Evolutionary conservation across 2,329 filamentous ascomycete species (phyloP).

Genomic region (Coniochaeta prunicola): DNA sequence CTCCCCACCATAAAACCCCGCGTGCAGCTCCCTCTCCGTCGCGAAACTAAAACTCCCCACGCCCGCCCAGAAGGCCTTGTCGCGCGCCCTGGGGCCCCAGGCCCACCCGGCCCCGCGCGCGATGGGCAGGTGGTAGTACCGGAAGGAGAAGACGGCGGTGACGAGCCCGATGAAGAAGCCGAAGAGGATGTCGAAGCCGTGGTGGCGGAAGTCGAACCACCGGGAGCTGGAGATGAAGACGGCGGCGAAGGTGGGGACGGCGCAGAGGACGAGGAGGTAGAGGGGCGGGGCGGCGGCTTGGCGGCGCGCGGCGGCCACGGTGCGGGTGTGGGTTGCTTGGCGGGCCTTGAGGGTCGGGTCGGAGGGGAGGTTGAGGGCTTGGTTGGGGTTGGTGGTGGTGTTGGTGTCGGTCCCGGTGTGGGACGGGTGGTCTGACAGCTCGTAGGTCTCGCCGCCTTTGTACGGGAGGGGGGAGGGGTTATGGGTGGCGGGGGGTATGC

Average conservation of each 20-base stretch:
- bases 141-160: constrained; percentile 67
- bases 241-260: constrained; percentile 66
- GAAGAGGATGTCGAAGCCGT: constrained; percentile 86
- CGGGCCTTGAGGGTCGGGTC: constrained; percentile 21
- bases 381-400: constrained; percentile 12
- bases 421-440: constrained; percentile 17
- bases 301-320: constrained; percentile 50
- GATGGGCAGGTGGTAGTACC: constrained; percentile 80
- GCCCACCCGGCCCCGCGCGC: constrained; percentile 77
- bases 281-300: constrained; percentile 77
- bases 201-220: constrained; percentile 83
- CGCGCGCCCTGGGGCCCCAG: constrained; percentile 70
- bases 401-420: constrained; percentile 7
- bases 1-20: not conserved
- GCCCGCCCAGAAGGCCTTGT: constrained; percentile 73
- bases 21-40: constrained; percentile 26
- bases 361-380: constrained; percentile 18
- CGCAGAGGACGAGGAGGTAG: constrained; percentile 63
- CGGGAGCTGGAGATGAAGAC: constrained; percentile 80
- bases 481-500: constrained; percentile 36
- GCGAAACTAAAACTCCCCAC: constrained; percentile 55
- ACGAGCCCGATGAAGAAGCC: constrained; percentile 73
- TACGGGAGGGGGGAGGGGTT: constrained; percentile 8
- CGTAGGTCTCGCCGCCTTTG: constrained; percentile 24
- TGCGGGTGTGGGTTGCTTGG: constrained; percentile 25